A percentile compares a stretch with the other conserved stretches of the same genome.
Conservation (phyloP, 2,329 filamentous ascomycete genomes). For the Pseudomassariella vexata region DNA sequence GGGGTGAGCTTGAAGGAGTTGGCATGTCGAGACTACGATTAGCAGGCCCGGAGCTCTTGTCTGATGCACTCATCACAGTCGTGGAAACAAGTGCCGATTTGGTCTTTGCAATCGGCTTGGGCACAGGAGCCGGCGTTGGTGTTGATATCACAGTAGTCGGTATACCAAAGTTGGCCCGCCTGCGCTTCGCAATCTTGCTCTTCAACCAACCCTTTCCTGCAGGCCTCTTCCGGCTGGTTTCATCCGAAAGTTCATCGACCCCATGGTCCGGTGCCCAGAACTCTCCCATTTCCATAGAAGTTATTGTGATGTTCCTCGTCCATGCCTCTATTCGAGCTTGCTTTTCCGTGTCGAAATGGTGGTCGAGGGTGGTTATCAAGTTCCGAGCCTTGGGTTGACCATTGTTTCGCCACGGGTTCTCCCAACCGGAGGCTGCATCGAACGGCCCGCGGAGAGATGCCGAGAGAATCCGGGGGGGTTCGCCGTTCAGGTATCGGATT, state of each 20-base stretch:
- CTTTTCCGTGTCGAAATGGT: slow-evolving; percentile 12
- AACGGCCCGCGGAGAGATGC: slow-evolving; percentile 59
- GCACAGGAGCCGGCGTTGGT: slow-evolving; percentile 4
- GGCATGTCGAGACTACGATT: too few species aligned
- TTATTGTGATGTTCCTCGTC: slow-evolving; percentile 14
- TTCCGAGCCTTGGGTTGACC: too few species aligned
- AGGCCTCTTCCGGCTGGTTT: slow-evolving; percentile 13
- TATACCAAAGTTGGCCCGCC: slow-evolving; percentile 11
- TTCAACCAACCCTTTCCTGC: slow-evolving; percentile 21
- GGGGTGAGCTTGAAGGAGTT: too few species aligned
- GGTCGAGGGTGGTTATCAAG: too few species aligned
- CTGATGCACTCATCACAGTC: too few species aligned
- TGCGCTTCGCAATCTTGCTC: slow-evolving; percentile 18
- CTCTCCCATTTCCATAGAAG: slow-evolving; percentile 14
- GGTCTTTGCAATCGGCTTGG: too few species aligned
- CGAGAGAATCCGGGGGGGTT: slow-evolving; percentile 51
- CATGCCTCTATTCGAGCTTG: slow-evolving; percentile 19
- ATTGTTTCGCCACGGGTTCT: slow-evolving; percentile 52
- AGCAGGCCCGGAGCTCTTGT: too few species aligned
- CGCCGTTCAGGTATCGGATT: slow-evolving; percentile 50
- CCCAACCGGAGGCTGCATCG: slow-evolving; percentile 40
- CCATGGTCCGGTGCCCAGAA: slow-evolving; percentile 22
- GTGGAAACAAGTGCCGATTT: too few species aligned
- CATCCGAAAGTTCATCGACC: slow-evolving; percentile 1
- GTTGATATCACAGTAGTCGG: too few species aligned